Evolutionary conservation across 768 basidiomycete genomes (phyloP).

Genomic region (Lentinula raphanica): DNA sequence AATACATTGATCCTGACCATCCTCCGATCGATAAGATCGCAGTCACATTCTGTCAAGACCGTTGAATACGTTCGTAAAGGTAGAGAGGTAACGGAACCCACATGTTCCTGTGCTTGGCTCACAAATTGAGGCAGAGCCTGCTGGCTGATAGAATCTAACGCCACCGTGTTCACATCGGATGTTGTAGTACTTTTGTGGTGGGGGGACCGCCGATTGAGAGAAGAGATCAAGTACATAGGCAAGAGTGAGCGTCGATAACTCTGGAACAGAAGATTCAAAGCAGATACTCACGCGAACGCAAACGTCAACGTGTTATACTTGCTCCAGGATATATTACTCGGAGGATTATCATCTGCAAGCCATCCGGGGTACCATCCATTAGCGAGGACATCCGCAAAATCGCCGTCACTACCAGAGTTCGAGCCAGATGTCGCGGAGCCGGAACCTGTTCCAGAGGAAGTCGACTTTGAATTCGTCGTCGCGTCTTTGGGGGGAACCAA

Average conservation of each 20-base stretch:
- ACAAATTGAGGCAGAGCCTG: constrained; percentile 10
- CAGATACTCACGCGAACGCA: constrained; percentile 45
- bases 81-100: neutral
- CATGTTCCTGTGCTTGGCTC: constrained; percentile 3
- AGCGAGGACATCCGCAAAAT: constrained; percentile 32
- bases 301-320: constrained; percentile 48
- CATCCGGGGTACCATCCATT: constrained; percentile 57
- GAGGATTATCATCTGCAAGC: constrained; percentile 35
- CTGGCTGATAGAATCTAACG: constrained; percentile 6
- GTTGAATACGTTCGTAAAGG: neutral
- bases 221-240: neutral
- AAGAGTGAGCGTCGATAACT: neutral
- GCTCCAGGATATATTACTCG: constrained; percentile 43
- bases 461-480: constrained; percentile 15
- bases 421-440: neutral
- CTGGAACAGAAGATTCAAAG: neutral
- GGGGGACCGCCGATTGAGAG: neutral
- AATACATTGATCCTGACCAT: constrained; percentile 46
- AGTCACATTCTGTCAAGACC: neutral
- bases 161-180: constrained; percentile 1
- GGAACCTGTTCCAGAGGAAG: neutral
- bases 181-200: neutral
- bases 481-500: constrained; percentile 16
- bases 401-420: neutral
- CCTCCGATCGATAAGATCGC: constrained; percentile 3